phyloP scores from a whole-genome alignment of 2,329 filamentous ascomycete genomes.

The Neofusicoccum ribis region DNA sequence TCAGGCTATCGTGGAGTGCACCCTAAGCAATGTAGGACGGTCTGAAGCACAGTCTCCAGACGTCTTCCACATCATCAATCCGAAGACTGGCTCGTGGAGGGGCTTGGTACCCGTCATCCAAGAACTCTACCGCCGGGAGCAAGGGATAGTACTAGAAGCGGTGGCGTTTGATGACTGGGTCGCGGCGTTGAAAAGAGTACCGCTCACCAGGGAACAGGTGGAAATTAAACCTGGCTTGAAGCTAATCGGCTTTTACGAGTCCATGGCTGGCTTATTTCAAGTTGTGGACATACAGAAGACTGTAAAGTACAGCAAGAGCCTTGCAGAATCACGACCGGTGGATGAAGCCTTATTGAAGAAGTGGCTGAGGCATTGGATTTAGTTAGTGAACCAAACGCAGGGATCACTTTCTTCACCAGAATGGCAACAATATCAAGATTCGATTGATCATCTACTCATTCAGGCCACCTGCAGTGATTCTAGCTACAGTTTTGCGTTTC shows the following conservation, averaged over 20 bases:
- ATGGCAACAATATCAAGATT: no score
- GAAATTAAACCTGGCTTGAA: slow-evolving; percentile 21
- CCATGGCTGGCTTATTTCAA: slow-evolving; percentile 1
- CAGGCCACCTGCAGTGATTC: no score
- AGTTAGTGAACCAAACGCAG: no score
- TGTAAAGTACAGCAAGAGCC: background rate
- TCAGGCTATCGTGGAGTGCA: background rate
- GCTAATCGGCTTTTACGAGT: slow-evolving; percentile 23
- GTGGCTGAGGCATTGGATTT: slow-evolving; percentile 12
- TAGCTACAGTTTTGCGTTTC: no score
- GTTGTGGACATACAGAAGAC: background rate
- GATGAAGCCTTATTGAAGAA: slow-evolving; percentile 10
- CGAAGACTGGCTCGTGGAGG: slow-evolving; percentile 14
- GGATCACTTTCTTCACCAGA: no score
- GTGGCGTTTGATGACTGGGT: slow-evolving; percentile 21
- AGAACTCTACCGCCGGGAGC: background rate
- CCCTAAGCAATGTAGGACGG: background rate
- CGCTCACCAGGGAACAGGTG: slow-evolving; percentile 17
- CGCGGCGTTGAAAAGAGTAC: slow-evolving; percentile 7
- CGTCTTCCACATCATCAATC: slow-evolving; percentile 20
- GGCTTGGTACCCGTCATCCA: slow-evolving; percentile 9
- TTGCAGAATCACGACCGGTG: background rate
- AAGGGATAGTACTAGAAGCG: background rate
- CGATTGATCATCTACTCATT: no score
- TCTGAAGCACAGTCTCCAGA: background rate